Evolutionary conservation across 805 yeast species (phyloP), one percentile per base, ranked within the genome.

Genomic region (Saccharomycopsis synnaedendra): DNA sequence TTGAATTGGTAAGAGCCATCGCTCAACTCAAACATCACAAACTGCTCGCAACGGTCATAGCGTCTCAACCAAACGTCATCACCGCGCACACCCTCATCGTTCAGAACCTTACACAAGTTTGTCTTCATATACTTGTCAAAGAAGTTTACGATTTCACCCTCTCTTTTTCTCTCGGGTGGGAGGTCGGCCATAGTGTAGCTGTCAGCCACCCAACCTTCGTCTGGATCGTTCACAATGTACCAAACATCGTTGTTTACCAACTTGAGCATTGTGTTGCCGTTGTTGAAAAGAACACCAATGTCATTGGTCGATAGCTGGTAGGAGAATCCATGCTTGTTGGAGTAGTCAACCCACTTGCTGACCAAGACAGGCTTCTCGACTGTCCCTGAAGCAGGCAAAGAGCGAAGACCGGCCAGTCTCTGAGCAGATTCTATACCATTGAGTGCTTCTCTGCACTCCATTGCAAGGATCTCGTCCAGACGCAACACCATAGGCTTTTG

Each of bases 331-430:
- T 90, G 94, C 63, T 84, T 87, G 66, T 89, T 88, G 31, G 96
- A 84, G 62, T 90, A 93, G 62, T 93, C 99, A 32, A 94, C 97
- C 99, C 99, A 93, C 62, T 90, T 89, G 52, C 94, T 84, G 40
- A 90, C 79, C 51, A 85, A 76, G 19, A 78, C 75, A 8, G 89
- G 94, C 53, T 76, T 74, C 8, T 62, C 51, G 58, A 55, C 47
- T 60, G 54, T 40, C 61, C 55, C 45, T 51, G 43, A 49, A 1
- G 37, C 44, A 3, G 49, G 30, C 1, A 44, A 30, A 2, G 60
- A 50, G 58, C 64, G 59, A 69, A 68, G 66, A 55, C 67, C 64
- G 37, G 70, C 63, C 52, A 69, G 72, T 33, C 72, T 69, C 51
- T 70, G 74, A 5, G 72, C 66, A 51, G 66, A 66, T 34, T 65